These are phyloP conservation scores for Phytophthora nicotianae DNA, from an alignment of 352 stramenopile genomes.

Conservation along the genomic window DNA sequence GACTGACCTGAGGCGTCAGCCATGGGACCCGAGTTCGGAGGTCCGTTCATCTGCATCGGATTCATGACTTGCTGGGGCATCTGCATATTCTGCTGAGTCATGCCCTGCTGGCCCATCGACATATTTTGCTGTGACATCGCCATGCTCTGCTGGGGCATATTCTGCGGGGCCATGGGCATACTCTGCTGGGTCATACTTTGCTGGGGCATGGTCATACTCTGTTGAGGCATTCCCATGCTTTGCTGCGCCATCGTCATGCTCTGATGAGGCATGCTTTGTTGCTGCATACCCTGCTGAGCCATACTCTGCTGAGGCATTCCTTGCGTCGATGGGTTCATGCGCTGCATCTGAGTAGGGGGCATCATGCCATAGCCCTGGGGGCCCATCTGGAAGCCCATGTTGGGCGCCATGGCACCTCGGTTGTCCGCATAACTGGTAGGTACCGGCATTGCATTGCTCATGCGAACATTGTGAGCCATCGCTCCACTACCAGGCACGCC, in stretches of 20 bases:
- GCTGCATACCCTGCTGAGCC: constrained; percentile 36
- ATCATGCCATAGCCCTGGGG: constrained; percentile 65
- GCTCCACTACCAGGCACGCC: constrained; percentile 28
- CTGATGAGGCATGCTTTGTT: constrained; percentile 37
- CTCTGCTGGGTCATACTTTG: constrained; percentile 34
- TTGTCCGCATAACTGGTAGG: constrained; percentile 43
- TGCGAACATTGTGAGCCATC: constrained; percentile 33
- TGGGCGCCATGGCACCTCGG: constrained; percentile 33
- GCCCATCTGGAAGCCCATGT: constrained; percentile 50
- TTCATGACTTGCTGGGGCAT: constrained; percentile 33
- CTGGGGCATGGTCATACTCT: constrained; percentile 31
- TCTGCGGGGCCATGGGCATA: constrained; percentile 32
- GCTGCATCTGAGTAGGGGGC: constrained; percentile 38
- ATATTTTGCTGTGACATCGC: constrained; percentile 30
- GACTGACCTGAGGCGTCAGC: constrained; percentile 17
- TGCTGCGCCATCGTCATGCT: constrained; percentile 40
- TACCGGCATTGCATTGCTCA: constrained; percentile 40
- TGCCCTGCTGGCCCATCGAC: constrained; percentile 31
- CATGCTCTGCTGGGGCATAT: constrained; percentile 33
- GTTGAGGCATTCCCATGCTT: constrained; percentile 30
- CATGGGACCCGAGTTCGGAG: constrained; percentile 26
- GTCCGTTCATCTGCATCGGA: constrained; percentile 42
- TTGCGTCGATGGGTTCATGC: constrained; percentile 40
- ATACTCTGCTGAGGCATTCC: constrained; percentile 40
- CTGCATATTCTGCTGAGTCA: constrained; percentile 34